A percentile compares a stretch with the other conserved stretches of the same genome.
Evolutionary conservation across 495 filamentous ascomycete genomes (phyloP).

Genomic region (Penicillium coprophilum): DNA sequence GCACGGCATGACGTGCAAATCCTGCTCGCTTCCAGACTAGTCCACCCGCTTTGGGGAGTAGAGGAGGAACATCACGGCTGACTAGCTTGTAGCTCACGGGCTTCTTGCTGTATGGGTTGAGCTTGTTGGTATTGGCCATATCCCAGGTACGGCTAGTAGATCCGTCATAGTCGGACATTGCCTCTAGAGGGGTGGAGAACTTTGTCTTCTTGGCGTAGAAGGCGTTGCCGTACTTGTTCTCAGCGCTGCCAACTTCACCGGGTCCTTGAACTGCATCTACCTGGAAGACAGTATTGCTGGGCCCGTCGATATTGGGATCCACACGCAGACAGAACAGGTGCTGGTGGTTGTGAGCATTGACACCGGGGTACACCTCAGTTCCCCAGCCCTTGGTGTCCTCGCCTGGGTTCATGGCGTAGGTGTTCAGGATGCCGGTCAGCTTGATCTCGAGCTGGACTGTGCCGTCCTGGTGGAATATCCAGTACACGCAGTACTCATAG

Average conservation of each 20-base stretch:
- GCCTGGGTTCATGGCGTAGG: constrained; percentile 78
- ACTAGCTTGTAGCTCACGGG: constrained; percentile 91
- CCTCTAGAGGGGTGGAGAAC: constrained; percentile 68
- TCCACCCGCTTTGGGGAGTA: constrained; percentile 81
- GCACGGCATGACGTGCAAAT: constrained; percentile 87
- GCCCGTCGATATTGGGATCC: constrained; percentile 87
- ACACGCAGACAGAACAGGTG: constrained; percentile 92
- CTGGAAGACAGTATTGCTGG: constrained; percentile 82
- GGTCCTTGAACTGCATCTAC: constrained; percentile 66
- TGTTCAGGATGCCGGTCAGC: constrained; percentile 93
- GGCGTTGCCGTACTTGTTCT: constrained; percentile 93
- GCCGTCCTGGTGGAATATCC: constrained; percentile 93
- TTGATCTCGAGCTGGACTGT: constrained; percentile 94
- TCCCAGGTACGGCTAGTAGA: constrained; percentile 84
- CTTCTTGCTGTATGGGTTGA: constrained; percentile 84
- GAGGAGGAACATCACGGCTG: constrained; percentile 72
- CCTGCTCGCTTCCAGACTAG: constrained; percentile 93
- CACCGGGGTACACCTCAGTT: constrained; percentile 88
- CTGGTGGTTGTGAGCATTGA: constrained; percentile 83
- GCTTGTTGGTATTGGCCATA: constrained; percentile 78
- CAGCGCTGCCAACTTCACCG: constrained; percentile 70
- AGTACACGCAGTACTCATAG: constrained; percentile 95
- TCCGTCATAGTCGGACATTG: constrained; percentile 80
- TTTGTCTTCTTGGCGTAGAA: constrained; percentile 90
- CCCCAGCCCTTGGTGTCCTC: constrained; percentile 90